phyloP scores from a whole-genome alignment of 257 asterid genomes.

The Solanum dulcamara region DNA sequence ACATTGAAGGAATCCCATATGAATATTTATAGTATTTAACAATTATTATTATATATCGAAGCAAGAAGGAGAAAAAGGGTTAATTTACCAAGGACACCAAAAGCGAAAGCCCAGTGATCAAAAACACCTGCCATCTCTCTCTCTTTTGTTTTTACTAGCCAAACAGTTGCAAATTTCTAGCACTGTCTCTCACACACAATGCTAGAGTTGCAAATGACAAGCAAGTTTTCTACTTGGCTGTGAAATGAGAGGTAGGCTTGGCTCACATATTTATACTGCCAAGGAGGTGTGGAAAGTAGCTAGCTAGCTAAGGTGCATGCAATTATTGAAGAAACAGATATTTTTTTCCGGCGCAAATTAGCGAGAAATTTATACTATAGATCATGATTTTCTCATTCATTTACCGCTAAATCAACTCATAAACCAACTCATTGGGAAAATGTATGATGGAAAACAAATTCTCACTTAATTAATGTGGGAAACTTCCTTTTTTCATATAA shows the following conservation, averaged over 20 bases:
- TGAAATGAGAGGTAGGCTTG: not conserved
- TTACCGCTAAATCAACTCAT: too few relatives aligned
- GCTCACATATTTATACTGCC: not conserved
- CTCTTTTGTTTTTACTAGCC: not conserved
- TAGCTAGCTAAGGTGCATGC: not conserved
- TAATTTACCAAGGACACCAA: constrained; percentile 43
- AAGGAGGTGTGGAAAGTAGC: not conserved
- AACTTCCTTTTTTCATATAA: too few relatives aligned
- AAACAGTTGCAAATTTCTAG: not conserved
- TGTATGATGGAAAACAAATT: too few relatives aligned
- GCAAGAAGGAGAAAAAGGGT: not conserved
- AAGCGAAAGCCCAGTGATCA: constrained; percentile 25
- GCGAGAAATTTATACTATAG: too few relatives aligned
- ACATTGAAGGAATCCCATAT: not conserved
- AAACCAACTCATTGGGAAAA: too few relatives aligned
- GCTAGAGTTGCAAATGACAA: not conserved
- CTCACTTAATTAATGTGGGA: too few relatives aligned
- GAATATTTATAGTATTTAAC: too few relatives aligned
- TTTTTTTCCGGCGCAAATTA: too few relatives aligned
- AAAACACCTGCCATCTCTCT: not conserved
- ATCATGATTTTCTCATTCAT: too few relatives aligned
- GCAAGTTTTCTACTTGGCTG: not conserved
- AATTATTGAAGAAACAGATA: too few relatives aligned
- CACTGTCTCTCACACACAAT: not conserved
- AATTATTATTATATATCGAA: too few relatives aligned